Percentiles rank a stretch among this genome's conserved stretches.
These are phyloP conservation scores for cucumber (Cucumis sativus) DNA, from an alignment of 306 rosid species.

Conservation along the genomic window DNA sequence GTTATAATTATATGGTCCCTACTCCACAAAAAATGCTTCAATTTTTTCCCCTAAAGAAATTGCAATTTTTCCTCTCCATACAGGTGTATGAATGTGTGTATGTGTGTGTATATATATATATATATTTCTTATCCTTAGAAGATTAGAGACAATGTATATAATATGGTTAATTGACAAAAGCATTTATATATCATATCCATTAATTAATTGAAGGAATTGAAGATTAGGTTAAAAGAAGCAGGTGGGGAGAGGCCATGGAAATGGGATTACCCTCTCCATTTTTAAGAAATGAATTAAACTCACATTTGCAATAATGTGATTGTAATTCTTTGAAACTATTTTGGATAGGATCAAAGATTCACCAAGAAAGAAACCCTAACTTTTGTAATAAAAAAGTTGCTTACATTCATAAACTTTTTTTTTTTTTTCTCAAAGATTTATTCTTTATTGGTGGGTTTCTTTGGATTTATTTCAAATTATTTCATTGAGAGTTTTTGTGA, in stretches of 20 bases:
- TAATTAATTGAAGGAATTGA: not conserved
- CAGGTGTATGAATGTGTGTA: not conserved
- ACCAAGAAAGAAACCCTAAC: not conserved
- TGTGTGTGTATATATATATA: not conserved
- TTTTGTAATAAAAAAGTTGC: not conserved
- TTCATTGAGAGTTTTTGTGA: no score
- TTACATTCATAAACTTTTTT: no score
- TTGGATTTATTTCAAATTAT: no score
- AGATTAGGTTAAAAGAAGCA: conserved; percentile 5
- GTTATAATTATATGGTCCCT: not conserved
- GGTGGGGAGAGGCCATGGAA: not conserved
- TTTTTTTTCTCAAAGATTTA: no score
- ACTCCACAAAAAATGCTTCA: not conserved
- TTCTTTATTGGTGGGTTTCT: no score
- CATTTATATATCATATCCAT: not conserved
- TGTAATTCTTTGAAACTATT: not conserved
- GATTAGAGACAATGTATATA: not conserved
- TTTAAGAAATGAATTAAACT: not conserved
- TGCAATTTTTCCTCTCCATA: not conserved
- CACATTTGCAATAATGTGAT: not conserved
- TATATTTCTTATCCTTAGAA: not conserved
- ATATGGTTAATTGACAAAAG: not conserved
- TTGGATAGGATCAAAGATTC: not conserved
- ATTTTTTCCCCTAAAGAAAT: not conserved
- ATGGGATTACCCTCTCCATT: not conserved